These are phyloP conservation scores for Mortierella claussenii DNA, from an alignment of 192 early-diverging fungal genomes.

Conservation along the genomic window DNA sequence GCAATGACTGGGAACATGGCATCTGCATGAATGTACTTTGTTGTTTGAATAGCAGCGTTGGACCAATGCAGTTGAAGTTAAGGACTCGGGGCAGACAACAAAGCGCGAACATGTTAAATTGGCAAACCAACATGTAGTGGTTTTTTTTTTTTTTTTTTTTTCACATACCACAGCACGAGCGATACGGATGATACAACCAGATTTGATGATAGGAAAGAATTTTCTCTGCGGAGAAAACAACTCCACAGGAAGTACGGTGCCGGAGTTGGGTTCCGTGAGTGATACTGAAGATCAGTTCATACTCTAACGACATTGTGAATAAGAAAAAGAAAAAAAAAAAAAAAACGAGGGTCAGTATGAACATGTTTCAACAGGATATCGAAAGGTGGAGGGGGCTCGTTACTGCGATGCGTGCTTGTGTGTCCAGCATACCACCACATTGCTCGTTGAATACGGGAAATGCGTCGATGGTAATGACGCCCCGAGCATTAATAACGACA, in stretches of 20 bases:
- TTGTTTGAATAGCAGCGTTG: background rate
- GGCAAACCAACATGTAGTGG: background rate
- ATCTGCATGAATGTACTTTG: background rate
- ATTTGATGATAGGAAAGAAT: background rate
- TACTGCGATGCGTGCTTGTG: too few species aligned
- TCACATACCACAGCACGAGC: background rate
- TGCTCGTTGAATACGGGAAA: background rate
- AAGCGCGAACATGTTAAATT: background rate
- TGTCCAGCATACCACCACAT: background rate
- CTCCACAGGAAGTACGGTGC: too few species aligned
- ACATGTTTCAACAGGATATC: background rate
- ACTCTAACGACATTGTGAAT: too few species aligned
- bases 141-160: background rate
- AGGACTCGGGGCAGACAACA: too few species aligned
- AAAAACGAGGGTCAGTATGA: background rate
- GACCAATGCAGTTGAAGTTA: background rate
- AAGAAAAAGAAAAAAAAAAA: background rate
- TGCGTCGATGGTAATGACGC: background rate
- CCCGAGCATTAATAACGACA: background rate
- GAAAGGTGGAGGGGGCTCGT: too few species aligned
- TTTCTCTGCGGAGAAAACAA: background rate
- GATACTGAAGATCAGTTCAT: too few species aligned
- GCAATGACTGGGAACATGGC: background rate
- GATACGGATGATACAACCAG: background rate
- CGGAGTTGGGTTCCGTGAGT: too few species aligned